phyloP scores from a whole-genome alignment of 345 rosid species.

The Citrus maxima region DNA sequence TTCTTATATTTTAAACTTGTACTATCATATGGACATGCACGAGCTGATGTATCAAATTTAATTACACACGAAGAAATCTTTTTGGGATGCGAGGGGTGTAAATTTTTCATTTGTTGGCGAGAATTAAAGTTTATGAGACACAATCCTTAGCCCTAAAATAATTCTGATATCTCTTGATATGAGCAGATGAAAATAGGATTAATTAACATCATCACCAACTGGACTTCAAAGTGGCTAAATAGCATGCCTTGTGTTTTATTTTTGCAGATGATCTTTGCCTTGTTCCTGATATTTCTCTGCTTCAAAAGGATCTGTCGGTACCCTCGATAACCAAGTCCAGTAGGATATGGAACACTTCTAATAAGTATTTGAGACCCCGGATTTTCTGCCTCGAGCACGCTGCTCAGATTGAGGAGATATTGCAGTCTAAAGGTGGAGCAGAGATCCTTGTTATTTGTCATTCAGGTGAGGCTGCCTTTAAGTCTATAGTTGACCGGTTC shows the following conservation, averaged over 20 bases:
- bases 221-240: slow-evolving; percentile 8
- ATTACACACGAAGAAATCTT: neutral
- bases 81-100: neutral
- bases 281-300: slow-evolving; percentile 19
- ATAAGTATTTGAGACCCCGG: slow-evolving; percentile 68
- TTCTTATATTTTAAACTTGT: neutral
- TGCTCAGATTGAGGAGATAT: slow-evolving; percentile 64
- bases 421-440: slow-evolving; percentile 78
- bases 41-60: neutral
- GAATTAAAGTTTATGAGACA: neutral
- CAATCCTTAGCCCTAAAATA: neutral
- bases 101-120: neutral
- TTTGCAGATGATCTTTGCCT: slow-evolving; percentile 24
- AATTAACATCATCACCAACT: neutral
- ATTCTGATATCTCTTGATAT: neutral
- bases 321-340: slow-evolving; percentile 19
- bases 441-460: slow-evolving; percentile 85
- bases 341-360: slow-evolving; percentile 52
- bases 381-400: slow-evolving; percentile 97
- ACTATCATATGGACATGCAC: neutral
- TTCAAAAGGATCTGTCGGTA: slow-evolving; percentile 26
- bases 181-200: slow-evolving; percentile 2
- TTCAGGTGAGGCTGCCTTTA: slow-evolving; percentile 59
- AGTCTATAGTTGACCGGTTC: neutral
- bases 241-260: slow-evolving; percentile 12